Evolutionary conservation across 768 basidiomycete genomes (phyloP), one percentile per base, ranked within the genome.

Genomic region (Lentinula aciculospora): DNA sequence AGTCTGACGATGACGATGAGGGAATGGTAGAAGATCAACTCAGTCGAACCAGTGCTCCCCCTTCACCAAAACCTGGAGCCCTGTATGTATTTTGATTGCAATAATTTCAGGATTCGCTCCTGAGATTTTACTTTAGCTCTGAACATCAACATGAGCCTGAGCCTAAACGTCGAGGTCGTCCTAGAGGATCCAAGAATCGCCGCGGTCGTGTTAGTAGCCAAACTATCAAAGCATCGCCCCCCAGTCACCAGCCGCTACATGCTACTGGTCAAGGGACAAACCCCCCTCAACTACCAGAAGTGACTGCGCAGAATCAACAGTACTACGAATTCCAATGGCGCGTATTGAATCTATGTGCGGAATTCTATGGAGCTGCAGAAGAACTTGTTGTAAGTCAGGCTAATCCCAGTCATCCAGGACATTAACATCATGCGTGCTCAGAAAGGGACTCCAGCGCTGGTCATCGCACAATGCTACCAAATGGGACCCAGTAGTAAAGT

Each of bases 271-370:
- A 48, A 49, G 40, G 29, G 34, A 51, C 60, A 48, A 40, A 42
- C 12, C 66, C 64, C 9, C 66, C 67, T 5, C 62, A 62, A 36
- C 56, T 65, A 25, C 64, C 72, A n/a, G 76, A 76, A 45, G 73
- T 84, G 25, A 81, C 80, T 57, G 74, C 83, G 2, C 82, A 85
- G 61, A 88, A 88, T 66, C 85, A 89, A 61, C 83, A 85, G 64
- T 91, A 89, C 68, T 89, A 89, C 69, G 88, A 92, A 66, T 92
- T 92, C 65, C 89, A 92, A 67, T 92, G 89, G 89, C 83, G 88
- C 55, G 82, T 90, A 39, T 69, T 92, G 58, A 89, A 89, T 65
- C 73, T 92, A 39, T 92, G 89, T 69, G 84, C 88, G 1, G 90
- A 92, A 67, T 92, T 92, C 67, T 92, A 92, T 71, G 85, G 83